Base-by-base conservation (phyloP, 768 basidiomycete species). In the Cystofilobasidium macerans region DNA sequence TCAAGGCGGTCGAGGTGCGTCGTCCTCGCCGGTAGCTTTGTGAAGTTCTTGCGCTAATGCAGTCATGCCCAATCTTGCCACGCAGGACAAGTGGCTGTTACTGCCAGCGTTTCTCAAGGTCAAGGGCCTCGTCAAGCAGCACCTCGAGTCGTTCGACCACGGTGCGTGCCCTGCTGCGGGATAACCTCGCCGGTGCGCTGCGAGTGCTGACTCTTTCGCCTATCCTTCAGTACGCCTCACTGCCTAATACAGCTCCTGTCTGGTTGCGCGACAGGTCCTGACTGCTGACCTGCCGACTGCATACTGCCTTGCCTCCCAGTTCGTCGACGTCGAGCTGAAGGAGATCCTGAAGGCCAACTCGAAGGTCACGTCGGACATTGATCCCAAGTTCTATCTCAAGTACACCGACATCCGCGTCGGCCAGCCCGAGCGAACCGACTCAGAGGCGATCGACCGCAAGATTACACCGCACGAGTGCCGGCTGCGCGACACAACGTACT, bases 121-220 rank as follows among this genome's bases (percentile, higher is more conserved):
- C 69, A 99, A 99, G 73, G 95, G 95, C 67, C 85, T 99, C 18
- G 95, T 99, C 69, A 98, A 98, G 79, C 95, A 98, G 74, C 95
- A 99, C 74, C 66, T 67, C 12, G 65, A 66, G 36, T 66, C 65
- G n/a, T 66, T 66, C 45, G 65, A 66, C 48, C 65, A 66, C 38
- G 65, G 65, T 66, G 11, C 24, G 65, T 43, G 12, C 16, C 33
- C 22, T 42, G 42, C 43, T 56, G 45, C 61, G 48, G n/a, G n/a
- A n/a, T 40, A 35, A 45, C 47, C 36, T 51, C 42, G 33, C 24
- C 63, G 43, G 43, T 26, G 16, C 16, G 38, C 38, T 8, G 16
- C 38, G 16, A 11, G 22, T 51, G 20, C 57, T 51, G n/a, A 16
- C 4, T 38, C 30, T 51, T 26, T 28, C 20, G 48, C 12, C 33